Percentiles rank a stretch among this genome's conserved stretches.
phyloP scores from a whole-genome alignment of 495 filamentous ascomycete species.

The Aspergillus ostianus region DNA sequence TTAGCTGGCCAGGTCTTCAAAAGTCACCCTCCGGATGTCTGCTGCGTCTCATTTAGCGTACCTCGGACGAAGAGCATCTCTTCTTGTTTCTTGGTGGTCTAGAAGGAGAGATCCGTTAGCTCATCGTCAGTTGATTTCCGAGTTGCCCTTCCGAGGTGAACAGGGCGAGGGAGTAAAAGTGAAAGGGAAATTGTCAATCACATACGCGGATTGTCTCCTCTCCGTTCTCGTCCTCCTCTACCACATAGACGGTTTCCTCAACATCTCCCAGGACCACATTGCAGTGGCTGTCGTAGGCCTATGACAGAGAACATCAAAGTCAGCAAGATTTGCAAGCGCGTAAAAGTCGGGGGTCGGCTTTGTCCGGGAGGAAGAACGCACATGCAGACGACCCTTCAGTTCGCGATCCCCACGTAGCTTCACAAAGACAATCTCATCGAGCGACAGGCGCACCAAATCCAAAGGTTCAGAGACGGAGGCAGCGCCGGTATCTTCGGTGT shows the following conservation, averaged over 20 bases:
- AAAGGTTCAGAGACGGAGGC: constrained; percentile 79
- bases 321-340: not conserved
- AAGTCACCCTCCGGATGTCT: not conserved
- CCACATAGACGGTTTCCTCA: constrained; percentile 92
- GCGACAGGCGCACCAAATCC: constrained; percentile 87
- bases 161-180: not conserved
- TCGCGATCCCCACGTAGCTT: constrained; percentile 95
- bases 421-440: constrained; percentile 96
- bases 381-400: constrained; percentile 90
- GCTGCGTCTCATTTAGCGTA: constrained; percentile 38
- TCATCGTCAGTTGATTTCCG: not conserved
- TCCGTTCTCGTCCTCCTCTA: constrained; percentile 80
- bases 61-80: constrained; percentile 99
- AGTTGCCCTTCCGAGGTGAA: not conserved
- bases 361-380: constrained; percentile 40
- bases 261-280: constrained; percentile 97
- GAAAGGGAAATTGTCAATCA: constrained; percentile 20
- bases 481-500: constrained; percentile 61
- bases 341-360: not conserved
- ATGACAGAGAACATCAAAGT: not conserved
- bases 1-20: constrained; percentile 4
- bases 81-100: constrained; percentile 94
- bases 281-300: constrained; percentile 99
- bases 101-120: constrained; percentile 17
- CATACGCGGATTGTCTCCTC: constrained; percentile 68